Base-by-base conservation (phyloP, 169 alveolate species). In the Plasmodium gonderi region DNA sequence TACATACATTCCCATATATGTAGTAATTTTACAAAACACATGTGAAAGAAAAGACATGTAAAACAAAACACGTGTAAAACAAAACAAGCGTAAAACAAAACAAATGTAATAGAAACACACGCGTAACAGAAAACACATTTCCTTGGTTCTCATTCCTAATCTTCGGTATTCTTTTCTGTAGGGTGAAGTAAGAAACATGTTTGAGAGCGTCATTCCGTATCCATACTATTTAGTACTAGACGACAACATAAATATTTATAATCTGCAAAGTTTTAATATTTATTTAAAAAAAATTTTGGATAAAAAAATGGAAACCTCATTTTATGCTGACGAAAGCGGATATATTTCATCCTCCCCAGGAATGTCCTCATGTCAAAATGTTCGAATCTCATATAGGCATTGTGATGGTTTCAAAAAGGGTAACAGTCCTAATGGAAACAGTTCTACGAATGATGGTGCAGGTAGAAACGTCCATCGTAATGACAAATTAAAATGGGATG, bases 201-300 rank as follows among this genome's bases (percentile, higher is more conserved):
- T 90, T 78, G 94, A 90, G 54, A 90, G 91, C 44, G 90, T 60
- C 44, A 12, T 90, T 23, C 94, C 94, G 12, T 42, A 77, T 40
- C 94, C 94, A 2, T 90, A 90, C 60, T 90, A 90, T 79, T 67
- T 90, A 67, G 51, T 90, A 31, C 78, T 90, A 51, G 94, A 90
- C 17, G 77, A 65, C 4, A 90, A 54, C 31, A 49, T 90, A 44
- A 90, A 90, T 69, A 65, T 90, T 29, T 90, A 90, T 20, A 90
- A 90, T 51, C 44, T 90, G 42, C 94, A 90, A 67, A 65, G 76
- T 78, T 90, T 90, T 40, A 60, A 90, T 17, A 67, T 64, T 47
- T 90, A 77, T 33, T 77, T 90, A 33, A 90, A 90, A n/a, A 65
- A 79, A 44, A 40, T 75, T 12, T 60, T 87, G 29, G 79, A 75